Conservation (phyloP, 2,329 filamentous ascomycete species). For the Alternaria ventricosa region DNA sequence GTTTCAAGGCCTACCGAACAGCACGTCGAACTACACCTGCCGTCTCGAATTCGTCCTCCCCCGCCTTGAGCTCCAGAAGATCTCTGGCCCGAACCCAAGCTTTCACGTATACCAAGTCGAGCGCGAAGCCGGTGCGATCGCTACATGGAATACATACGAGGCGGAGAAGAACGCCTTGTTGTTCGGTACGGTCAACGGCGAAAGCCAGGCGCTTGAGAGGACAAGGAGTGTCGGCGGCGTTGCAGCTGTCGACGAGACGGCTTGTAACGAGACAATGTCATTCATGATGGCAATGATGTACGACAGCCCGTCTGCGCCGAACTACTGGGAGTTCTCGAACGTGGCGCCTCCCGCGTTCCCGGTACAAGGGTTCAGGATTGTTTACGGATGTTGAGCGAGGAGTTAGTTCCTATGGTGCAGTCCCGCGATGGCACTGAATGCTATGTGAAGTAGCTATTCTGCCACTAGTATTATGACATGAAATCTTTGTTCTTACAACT, state of each 20-base stretch:
- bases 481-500: too few species aligned
- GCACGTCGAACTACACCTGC: slow-evolving; percentile 23
- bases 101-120: slow-evolving; percentile 36
- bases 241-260: slow-evolving; percentile 21
- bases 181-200: slow-evolving; percentile 34
- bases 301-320: slow-evolving; percentile 23
- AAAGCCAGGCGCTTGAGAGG: slow-evolving; percentile 17
- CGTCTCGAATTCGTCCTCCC: slow-evolving; percentile 38
- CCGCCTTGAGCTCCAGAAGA: slow-evolving; percentile 7
- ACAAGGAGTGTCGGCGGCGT: slow-evolving; percentile 24
- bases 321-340: slow-evolving; percentile 39
- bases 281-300: slow-evolving; percentile 40
- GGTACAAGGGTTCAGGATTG: slow-evolving; percentile 36
- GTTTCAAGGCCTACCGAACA: slow-evolving; percentile 18
- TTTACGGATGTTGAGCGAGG: slow-evolving; percentile 31
- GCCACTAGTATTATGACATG: too few species aligned
- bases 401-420: not conserved
- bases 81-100: slow-evolving; percentile 28
- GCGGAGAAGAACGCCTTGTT: slow-evolving; percentile 8
- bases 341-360: slow-evolving; percentile 31
- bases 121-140: slow-evolving; percentile 14
- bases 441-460: too few species aligned
- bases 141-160: slow-evolving; percentile 34
- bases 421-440: not conserved
- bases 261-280: slow-evolving; percentile 37